Percentiles rank a stretch among this genome's conserved stretches.
Conservation (phyloP, 257 asterid species). For the Ophiorrhiza pumila region DNA sequence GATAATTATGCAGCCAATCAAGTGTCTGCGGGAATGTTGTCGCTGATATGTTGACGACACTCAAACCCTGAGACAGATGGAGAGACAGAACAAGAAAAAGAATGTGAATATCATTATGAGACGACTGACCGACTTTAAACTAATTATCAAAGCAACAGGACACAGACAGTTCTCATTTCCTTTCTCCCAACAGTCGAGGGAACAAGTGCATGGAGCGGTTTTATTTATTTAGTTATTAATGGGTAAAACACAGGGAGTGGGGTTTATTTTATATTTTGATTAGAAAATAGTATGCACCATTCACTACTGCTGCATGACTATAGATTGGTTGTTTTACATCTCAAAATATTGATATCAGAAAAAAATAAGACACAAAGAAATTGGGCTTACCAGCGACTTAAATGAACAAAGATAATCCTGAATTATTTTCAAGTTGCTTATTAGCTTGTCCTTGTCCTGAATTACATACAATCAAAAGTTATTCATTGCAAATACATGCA, state of each 20-base stretch:
- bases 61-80: conserved; percentile 54
- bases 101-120: neutral
- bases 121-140: neutral
- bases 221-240: too few relatives aligned
- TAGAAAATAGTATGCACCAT: too few relatives aligned
- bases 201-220: too few relatives aligned
- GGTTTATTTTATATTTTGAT: too few relatives aligned
- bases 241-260: too few relatives aligned
- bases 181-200: neutral
- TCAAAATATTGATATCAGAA: neutral
- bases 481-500: conserved; percentile 14
- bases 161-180: neutral
- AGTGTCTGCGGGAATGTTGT: conserved; percentile 95
- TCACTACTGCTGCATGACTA: neutral
- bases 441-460: conserved; percentile 86
- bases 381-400: conserved; percentile 63
- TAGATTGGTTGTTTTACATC: neutral
- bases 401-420: conserved; percentile 95
- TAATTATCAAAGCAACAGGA: neutral
- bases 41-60: conserved; percentile 85
- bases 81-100: neutral
- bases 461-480: conserved; percentile 20
- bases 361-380: conserved; percentile 16
- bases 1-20: conserved; percentile 95
- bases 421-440: conserved; percentile 76